These are phyloP conservation scores for Aureobasidium sp. DNA, from an alignment of 2,329 filamentous ascomycete genomes.

Conservation along the genomic window DNA sequence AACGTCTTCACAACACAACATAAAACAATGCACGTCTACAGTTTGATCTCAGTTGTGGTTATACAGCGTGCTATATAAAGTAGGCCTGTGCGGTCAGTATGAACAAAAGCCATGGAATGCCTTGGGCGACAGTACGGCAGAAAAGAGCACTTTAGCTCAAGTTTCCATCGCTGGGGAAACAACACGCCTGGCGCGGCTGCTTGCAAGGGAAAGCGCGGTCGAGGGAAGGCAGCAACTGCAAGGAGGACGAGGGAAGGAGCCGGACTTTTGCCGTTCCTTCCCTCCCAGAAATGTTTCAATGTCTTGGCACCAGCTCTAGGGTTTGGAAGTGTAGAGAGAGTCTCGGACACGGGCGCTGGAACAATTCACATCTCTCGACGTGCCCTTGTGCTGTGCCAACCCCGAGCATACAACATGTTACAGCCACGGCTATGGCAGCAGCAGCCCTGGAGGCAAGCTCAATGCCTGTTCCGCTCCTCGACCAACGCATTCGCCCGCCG, in stretches of 20 bases:
- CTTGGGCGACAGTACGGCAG: not conserved
- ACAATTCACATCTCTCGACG: not conserved
- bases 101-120: not conserved
- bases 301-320: not conserved
- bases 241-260: not conserved
- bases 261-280: not conserved
- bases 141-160: not conserved
- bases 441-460: conserved; percentile 33
- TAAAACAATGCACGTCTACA: not conserved
- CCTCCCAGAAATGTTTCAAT: conserved; percentile 1
- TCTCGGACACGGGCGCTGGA: not conserved
- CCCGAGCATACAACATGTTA: conserved; percentile 44
- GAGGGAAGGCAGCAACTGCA: not conserved
- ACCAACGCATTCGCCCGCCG: conserved; percentile 32
- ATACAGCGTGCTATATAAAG: not conserved
- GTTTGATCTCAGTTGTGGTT: not conserved
- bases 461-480: conserved; percentile 32
- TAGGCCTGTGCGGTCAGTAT: no score
- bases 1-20: conserved; percentile 9
- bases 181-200: not conserved
- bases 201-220: not conserved
- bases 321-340: not conserved
- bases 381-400: not conserved
- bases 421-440: conserved; percentile 51
- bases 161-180: conserved; percentile 1